These are phyloP conservation scores for Aspergillus indologenus DNA, from an alignment of 495 filamentous ascomycete genomes.

Conservation along the genomic window DNA sequence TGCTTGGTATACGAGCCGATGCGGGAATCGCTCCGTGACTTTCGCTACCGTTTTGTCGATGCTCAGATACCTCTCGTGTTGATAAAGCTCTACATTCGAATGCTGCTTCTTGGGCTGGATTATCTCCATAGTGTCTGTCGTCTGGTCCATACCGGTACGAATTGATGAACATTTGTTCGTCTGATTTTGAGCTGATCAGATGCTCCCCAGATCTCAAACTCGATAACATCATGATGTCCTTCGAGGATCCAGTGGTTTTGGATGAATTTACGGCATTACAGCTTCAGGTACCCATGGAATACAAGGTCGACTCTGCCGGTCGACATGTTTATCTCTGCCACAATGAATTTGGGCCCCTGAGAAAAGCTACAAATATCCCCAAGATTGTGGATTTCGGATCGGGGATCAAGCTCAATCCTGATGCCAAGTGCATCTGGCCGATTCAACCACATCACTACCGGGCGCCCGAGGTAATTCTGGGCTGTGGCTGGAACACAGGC, in stretches of 20 bases:
- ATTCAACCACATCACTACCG: conserved; percentile 47
- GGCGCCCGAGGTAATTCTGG: conserved; percentile 47
- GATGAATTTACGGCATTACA: conserved; percentile 24
- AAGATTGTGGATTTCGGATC: conserved; percentile 90
- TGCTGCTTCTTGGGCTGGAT: conserved; percentile 34
- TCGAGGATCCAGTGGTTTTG: conserved; percentile 31
- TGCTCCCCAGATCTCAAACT: conserved; percentile 30
- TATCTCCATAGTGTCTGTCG: conserved; percentile 34
- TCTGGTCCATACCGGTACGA: conserved; percentile 26
- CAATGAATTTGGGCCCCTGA: conserved; percentile 41
- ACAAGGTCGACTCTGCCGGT: conserved; percentile 23
- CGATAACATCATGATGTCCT: conserved; percentile 33
- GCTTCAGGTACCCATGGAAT: conserved; percentile 21
- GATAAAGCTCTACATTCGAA: conserved; percentile 25
- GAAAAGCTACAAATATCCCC: conserved; percentile 33
- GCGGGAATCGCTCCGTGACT: conserved; percentile 24
- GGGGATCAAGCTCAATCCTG: conserved; percentile 58
- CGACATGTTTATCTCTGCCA: conserved; percentile 37
- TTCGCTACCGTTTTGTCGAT: conserved; percentile 22
- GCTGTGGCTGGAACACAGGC: conserved; percentile 39
- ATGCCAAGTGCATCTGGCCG: conserved; percentile 38
- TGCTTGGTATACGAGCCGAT: conserved; percentile 35
- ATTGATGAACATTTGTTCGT: conserved; percentile 9
- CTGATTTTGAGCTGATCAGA: background rate
- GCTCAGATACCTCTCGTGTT: conserved; percentile 16